Percentiles rank a stretch among this genome's conserved stretches.
phyloP scores from a whole-genome alignment of 306 rosid species.

The Lathyrus sativus region DNA sequence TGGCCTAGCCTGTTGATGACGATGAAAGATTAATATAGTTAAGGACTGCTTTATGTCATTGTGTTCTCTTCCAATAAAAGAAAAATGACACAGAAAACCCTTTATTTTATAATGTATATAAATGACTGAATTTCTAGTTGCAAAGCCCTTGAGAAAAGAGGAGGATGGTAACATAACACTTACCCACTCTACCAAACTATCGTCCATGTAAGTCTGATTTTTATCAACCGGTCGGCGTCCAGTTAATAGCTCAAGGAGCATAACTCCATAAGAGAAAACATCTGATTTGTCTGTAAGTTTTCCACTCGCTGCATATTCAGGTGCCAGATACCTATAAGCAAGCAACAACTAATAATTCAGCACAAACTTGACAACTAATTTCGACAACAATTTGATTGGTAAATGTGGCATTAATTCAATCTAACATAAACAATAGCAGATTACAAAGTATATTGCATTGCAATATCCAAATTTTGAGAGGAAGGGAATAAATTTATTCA shows the following conservation, averaged over 20 bases:
- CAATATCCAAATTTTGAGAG: constrained; percentile 26
- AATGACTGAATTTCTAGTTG: not conserved
- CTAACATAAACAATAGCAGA: not conserved
- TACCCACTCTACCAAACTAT: constrained; percentile 97
- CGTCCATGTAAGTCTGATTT: constrained; percentile 68
- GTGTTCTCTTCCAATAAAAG: constrained; percentile 5
- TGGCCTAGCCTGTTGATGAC: constrained; percentile 87
- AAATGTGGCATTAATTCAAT: not conserved
- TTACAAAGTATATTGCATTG: not conserved
- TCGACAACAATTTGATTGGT: not conserved
- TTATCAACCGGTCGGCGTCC: constrained; percentile 86
- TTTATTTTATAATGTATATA: not conserved
- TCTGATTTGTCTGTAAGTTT: constrained; percentile 95
- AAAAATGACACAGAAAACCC: constrained; percentile 3
- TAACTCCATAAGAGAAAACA: constrained; percentile 90
- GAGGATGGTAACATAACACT: constrained; percentile 38
- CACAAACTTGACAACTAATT: not conserved
- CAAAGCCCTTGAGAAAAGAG: constrained; percentile 8
- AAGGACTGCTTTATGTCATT: constrained; percentile 1
- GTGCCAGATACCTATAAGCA: constrained; percentile 82
- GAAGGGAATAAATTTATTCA: constrained; percentile 39
- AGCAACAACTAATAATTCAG: constrained; percentile 32
- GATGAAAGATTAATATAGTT: constrained; percentile 39
- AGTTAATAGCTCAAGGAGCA: constrained; percentile 91
- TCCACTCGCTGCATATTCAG: constrained; percentile 96